Evolutionary conservation across 805 yeast species (phyloP), one percentile per base, ranked within the genome.

Genomic region (Allodekkera sacchari): DNA sequence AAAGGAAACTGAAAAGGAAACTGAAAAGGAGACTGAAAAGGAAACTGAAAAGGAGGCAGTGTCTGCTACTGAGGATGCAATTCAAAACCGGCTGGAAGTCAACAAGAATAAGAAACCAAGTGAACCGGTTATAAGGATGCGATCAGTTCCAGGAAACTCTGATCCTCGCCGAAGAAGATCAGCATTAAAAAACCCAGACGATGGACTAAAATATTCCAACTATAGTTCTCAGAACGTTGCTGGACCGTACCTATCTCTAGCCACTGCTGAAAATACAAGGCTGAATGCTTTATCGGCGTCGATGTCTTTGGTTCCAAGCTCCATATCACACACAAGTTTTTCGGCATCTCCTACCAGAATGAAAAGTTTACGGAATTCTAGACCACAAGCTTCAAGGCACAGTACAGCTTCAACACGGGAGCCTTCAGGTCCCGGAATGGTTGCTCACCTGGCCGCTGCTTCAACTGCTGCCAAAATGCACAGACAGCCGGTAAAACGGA

Each of bases 191-290:
- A 55, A 53, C 25, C 30, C 51, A 13, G 33, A 34, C 27, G 40
- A 28, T 9, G 22, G 43, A 2, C 34, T 47, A n/a, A 29, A 37
- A 25, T 27, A 36, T 25, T 42, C 56, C 1, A 22, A 38, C 19
- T 39, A 31, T 23, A 43, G 33, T 31, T 21, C 37, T 8, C 50
- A 61, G 4, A 63, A 80, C 2, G 83, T 83, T 0, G 70, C 70
- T 18, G 69, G 67, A 37, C 85, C 83, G 0, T 79, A 79, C 44
- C 48, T 79, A 27, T 75, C 83, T 0, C 54, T 78, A 33, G 68
- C 88, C 1, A 82, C 92, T 1, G 88, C 88, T 1, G 87, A 81
- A 47, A 82, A 82, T 51, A 82, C 92, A 0, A 64, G 87, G 36
- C 49, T 79, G 35, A 82, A 82, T 54, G 80, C 89, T 2, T 50